These are phyloP conservation scores for Pseudocercospora pini-densiflorae DNA, from an alignment of 2,329 filamentous ascomycete species.

Conservation along the genomic window DNA sequence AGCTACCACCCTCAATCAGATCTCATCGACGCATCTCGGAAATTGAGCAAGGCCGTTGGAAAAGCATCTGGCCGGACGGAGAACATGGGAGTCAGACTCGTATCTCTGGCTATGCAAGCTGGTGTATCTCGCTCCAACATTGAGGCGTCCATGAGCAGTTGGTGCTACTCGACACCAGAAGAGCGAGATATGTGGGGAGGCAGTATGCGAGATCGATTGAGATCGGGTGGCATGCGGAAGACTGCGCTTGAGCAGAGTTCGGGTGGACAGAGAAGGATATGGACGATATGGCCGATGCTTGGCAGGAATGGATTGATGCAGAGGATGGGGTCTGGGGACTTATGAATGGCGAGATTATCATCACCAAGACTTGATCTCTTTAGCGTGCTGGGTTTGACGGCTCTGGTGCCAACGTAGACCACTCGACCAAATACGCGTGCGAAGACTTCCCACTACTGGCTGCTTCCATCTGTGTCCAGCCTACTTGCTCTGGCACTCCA, in stretches of 20 bases:
- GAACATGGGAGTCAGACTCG: not conserved
- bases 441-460: too few species aligned
- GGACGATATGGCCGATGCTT: not conserved
- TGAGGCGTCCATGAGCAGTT: not conserved
- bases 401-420: too few species aligned
- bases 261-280: not conserved
- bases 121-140: not conserved
- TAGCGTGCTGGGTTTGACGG: too few species aligned
- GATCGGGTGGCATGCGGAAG: not conserved
- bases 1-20: not conserved
- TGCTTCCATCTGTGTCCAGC: too few species aligned
- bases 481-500: too few species aligned
- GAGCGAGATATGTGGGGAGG: not conserved
- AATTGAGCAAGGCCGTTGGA: not conserved
- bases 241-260: not conserved
- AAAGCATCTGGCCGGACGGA: not conserved
- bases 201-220: not conserved
- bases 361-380: too few species aligned
- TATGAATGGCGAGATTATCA: not conserved
- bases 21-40: not conserved
- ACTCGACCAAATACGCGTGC: too few species aligned
- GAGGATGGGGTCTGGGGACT: not conserved
- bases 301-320: not conserved
- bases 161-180: not conserved
- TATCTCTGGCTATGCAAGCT: not conserved